Evolutionary conservation across 2,329 filamentous ascomycete genomes (phyloP).

Genomic region (Nigrospora osmanthi): DNA sequence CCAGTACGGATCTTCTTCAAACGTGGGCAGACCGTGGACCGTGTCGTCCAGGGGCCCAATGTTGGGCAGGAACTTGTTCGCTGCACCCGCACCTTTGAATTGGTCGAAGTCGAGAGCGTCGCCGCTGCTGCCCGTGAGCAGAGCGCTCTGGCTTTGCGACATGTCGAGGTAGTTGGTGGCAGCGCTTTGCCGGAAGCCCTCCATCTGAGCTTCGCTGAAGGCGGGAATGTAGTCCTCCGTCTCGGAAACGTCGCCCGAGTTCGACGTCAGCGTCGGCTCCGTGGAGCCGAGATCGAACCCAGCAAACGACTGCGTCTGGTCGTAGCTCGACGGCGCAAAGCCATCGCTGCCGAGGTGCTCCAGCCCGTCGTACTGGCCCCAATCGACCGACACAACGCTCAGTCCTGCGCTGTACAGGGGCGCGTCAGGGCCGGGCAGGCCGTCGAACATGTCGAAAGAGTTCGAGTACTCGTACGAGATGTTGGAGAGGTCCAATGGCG

Average conservation of each 20-base stretch:
- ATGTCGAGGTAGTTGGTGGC: conserved; percentile 39
- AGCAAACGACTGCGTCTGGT: conserved; percentile 28
- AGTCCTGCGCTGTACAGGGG: conserved; percentile 57
- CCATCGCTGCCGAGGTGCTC: conserved; percentile 28
- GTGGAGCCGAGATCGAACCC: conserved; percentile 38
- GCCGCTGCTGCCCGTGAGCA: conserved; percentile 37
- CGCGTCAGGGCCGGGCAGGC: conserved; percentile 42
- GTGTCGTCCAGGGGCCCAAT: conserved; percentile 29
- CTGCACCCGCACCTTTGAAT: conserved; percentile 41
- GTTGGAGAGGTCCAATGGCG: conserved; percentile 50
- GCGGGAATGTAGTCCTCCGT: conserved; percentile 48
- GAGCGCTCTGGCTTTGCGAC: conserved; percentile 28
- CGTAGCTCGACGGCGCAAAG: conserved; percentile 23
- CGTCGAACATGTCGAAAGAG: conserved; percentile 45
- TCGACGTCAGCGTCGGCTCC: conserved; percentile 49
- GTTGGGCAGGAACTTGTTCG: conserved; percentile 35
- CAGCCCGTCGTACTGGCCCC: conserved; percentile 44
- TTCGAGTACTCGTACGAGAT: conserved; percentile 44
- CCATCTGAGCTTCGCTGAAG: conserved; percentile 33
- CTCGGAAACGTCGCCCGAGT: conserved; percentile 60
- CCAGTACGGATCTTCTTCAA: conserved; percentile 36
- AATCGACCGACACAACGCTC: conserved; percentile 46
- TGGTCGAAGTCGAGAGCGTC: conserved; percentile 46
- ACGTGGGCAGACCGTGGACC: conserved; percentile 34
- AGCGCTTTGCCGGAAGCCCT: conserved; percentile 40